Percentiles rank a stretch among this genome's conserved stretches.
Evolutionary conservation across 2,329 filamentous ascomycete genomes (phyloP).

Genomic region (Alternaria sp.): DNA sequence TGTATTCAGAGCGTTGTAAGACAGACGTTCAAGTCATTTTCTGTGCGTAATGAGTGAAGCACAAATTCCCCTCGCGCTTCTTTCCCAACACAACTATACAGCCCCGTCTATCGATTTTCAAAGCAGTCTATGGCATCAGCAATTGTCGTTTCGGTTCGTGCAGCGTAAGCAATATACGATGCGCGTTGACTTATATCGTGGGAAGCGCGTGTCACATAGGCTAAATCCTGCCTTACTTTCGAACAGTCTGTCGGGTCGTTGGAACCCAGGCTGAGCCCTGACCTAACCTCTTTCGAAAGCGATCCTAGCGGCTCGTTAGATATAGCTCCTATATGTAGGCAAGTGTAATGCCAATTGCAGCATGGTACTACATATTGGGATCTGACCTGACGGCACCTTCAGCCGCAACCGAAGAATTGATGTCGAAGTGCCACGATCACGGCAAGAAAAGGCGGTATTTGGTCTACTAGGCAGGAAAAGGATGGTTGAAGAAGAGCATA

Average conservation of each 20-base stretch:
- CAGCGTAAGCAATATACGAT: neutral
- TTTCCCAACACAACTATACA: neutral
- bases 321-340: neutral
- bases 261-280: neutral
- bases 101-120: neutral
- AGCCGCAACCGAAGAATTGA: conserved; percentile 1
- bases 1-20: neutral
- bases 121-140: neutral
- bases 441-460: neutral
- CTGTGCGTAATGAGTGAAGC: neutral
- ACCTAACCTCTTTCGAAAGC: neutral
- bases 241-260: neutral
- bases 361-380: neutral
- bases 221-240: neutral
- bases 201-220: neutral
- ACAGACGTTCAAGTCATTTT: neutral
- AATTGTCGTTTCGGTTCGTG: neutral
- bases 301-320: neutral
- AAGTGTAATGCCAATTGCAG: neutral
- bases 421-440: neutral
- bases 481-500: neutral
- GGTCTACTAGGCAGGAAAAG: neutral
- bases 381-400: neutral
- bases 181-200: neutral
- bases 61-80: neutral